Percentiles rank a stretch among this genome's conserved stretches.
Evolutionary conservation across 495 filamentous ascomycete genomes (phyloP).

Genomic region (Coniosporium apollinis): DNA sequence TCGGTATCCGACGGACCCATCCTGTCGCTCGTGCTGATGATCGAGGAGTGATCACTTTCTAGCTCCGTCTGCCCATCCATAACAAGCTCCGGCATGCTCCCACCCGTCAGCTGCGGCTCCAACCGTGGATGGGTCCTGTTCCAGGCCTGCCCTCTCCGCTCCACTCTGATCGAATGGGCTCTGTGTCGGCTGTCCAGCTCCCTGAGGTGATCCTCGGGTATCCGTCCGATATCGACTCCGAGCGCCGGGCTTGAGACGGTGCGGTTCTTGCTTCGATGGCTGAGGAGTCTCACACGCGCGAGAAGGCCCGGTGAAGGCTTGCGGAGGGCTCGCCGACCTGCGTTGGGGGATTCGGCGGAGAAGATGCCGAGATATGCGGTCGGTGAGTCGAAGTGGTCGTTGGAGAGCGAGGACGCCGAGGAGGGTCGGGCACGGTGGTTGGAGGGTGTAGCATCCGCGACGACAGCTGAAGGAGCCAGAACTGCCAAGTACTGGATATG

Average conservation of each 20-base stretch:
- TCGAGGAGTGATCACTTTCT: constrained; percentile 22
- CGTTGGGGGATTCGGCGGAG: too few species aligned
- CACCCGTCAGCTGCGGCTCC: constrained; percentile 7
- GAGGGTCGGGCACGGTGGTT: too few species aligned
- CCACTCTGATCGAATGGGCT: constrained; percentile 11
- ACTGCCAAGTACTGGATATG: too few species aligned
- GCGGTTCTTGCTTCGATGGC: constrained; percentile 33
- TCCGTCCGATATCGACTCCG: constrained; percentile 44
- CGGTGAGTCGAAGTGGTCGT: too few species aligned
- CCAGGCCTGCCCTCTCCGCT: constrained; percentile 16
- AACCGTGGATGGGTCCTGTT: constrained; percentile 8
- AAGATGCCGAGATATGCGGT: too few species aligned
- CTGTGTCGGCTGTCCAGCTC: constrained; percentile 21
- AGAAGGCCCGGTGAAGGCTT: constrained; percentile 58
- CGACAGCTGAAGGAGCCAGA: too few species aligned
- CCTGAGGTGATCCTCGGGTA: constrained; percentile 56
- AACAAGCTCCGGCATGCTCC: neutral
- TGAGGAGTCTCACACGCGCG: constrained; percentile 58
- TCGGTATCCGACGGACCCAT: constrained; percentile 24
- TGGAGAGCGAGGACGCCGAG: too few species aligned
- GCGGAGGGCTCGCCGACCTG: constrained; percentile 15
- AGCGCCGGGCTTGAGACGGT: constrained; percentile 21
- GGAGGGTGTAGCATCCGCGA: too few species aligned
- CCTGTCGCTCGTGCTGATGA: constrained; percentile 21
- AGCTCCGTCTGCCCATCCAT: constrained; percentile 11